These are phyloP conservation scores for Nidularia sp. DNA, from an alignment of 768 basidiomycete species.

Conservation along the genomic window DNA sequence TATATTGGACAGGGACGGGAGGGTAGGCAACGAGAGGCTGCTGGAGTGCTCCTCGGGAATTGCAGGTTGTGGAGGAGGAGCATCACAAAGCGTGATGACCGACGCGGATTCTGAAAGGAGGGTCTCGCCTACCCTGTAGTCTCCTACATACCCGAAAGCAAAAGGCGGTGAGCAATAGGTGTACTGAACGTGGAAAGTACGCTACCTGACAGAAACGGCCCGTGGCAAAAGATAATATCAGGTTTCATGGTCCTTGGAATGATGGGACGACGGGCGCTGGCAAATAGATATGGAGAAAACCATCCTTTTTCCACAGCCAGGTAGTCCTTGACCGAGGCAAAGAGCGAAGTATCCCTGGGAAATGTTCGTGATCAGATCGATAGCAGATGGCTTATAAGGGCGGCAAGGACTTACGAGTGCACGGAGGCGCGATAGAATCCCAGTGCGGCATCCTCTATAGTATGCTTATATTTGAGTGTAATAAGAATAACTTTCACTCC, in stretches of 20 bases:
- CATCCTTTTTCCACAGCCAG: constrained; percentile 62
- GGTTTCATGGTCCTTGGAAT: constrained; percentile 63
- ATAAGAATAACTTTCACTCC: constrained; percentile 53
- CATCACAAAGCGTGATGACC: constrained; percentile 41
- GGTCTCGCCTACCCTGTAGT: constrained; percentile 56
- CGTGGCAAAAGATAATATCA: constrained; percentile 62
- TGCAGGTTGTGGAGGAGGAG: constrained; percentile 15
- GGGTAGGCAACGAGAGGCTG: constrained; percentile 24
- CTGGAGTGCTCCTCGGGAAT: constrained; percentile 4
- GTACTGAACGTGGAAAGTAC: neutral
- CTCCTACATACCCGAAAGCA: constrained; percentile 33
- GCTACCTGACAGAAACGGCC: constrained; percentile 54
- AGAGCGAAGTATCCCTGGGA: constrained; percentile 50
- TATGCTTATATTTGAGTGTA: constrained; percentile 58
- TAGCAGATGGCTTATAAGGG: neutral
- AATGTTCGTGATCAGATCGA: neutral
- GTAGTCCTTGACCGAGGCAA: constrained; percentile 59
- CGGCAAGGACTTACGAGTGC: constrained; percentile 37
- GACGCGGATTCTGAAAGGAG: constrained; percentile 53
- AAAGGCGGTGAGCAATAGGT: neutral
- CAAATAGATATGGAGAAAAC: constrained; percentile 66
- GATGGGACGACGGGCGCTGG: constrained; percentile 53
- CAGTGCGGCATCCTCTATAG: constrained; percentile 52
- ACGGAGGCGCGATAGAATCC: constrained; percentile 60
- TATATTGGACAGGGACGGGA: constrained; percentile 37